These are phyloP conservation scores for Xylaria intraflava DNA, from an alignment of 495 filamentous ascomycete species.

Conservation along the genomic window DNA sequence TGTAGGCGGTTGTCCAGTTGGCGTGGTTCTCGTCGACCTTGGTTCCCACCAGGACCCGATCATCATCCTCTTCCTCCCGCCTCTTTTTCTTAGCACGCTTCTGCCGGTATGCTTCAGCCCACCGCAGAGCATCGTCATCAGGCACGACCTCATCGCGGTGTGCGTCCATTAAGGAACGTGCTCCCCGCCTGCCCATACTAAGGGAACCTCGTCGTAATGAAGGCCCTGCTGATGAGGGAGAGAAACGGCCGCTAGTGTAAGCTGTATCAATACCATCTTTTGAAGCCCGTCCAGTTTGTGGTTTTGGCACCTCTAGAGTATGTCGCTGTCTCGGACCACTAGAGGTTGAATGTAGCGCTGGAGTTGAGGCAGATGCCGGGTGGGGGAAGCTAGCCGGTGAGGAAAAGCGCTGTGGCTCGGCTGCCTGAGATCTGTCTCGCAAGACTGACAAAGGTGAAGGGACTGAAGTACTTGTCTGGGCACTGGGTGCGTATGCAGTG, in stretches of 20 bases:
- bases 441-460: slow-evolving; percentile 15
- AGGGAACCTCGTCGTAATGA: slow-evolving; percentile 70
- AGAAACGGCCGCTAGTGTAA: slow-evolving; percentile 71
- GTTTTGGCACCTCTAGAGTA: slow-evolving; percentile 79
- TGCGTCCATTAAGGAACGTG: slow-evolving; percentile 74
- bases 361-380: slow-evolving; percentile 33
- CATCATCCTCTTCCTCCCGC: slow-evolving; percentile 88
- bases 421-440: slow-evolving; percentile 4
- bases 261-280: slow-evolving; percentile 58
- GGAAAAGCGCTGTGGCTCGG: slow-evolving; percentile 59
- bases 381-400: slow-evolving; percentile 62
- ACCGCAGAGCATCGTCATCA: slow-evolving; percentile 85
- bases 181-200: slow-evolving; percentile 69
- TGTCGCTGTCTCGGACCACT: slow-evolving; percentile 68
- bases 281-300: slow-evolving; percentile 40
- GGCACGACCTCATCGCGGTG: slow-evolving; percentile 74
- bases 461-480: slow-evolving; percentile 24
- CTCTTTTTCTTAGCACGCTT: slow-evolving; percentile 74
- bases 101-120: slow-evolving; percentile 87
- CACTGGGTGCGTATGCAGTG: slow-evolving; percentile 5
- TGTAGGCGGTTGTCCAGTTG: slow-evolving; percentile 98
- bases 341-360: slow-evolving; percentile 35
- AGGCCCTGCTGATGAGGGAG: slow-evolving; percentile 53
- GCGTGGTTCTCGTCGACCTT: slow-evolving; percentile 97
- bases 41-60: slow-evolving; percentile 89